Percentiles rank a stretch among this genome's conserved stretches.
Evolutionary conservation across 1,284 basidiomycete species (phyloP).

Genomic region (Cerioporus squamosus): DNA sequence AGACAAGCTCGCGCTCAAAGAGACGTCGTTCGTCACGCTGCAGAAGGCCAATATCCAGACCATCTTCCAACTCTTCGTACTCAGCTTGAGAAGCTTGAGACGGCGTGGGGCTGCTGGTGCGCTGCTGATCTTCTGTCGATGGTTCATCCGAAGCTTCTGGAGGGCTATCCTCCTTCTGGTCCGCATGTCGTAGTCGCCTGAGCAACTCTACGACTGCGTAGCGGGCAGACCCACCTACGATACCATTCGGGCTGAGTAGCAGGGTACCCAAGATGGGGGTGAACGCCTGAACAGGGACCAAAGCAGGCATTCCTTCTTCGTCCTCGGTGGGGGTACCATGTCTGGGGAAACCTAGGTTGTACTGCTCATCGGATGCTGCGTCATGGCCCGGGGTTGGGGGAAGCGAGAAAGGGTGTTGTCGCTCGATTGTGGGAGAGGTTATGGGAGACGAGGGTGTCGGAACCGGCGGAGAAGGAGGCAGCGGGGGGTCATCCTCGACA

Average conservation of each 20-base stretch:
- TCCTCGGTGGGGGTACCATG: background rate
- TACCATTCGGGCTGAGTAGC: constrained; percentile 79
- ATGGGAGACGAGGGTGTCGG: constrained; percentile 20
- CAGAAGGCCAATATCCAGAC: constrained; percentile 51
- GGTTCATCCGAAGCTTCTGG: constrained; percentile 4
- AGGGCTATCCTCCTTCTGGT: constrained; percentile 42
- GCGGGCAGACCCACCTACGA: constrained; percentile 77
- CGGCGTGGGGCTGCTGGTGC: constrained; percentile 11
- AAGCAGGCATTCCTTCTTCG: constrained; percentile 36
- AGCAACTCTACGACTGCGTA: constrained; percentile 82
- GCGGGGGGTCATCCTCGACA: constrained; percentile 47
- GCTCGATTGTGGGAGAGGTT: background rate
- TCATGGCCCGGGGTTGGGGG: background rate
- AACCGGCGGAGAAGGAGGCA: constrained; percentile 13
- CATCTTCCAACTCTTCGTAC: constrained; percentile 34
- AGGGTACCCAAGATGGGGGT: constrained; percentile 91
- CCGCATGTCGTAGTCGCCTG: constrained; percentile 59
- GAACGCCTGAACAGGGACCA: constrained; percentile 84
- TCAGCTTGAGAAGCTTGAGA: constrained; percentile 32
- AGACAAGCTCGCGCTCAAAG: constrained; percentile 80
- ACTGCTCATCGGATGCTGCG: too few relatives aligned
- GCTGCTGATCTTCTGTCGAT: background rate
- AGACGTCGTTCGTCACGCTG: constrained; percentile 57
- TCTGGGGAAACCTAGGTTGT: too few relatives aligned
- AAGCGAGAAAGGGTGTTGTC: constrained; percentile 3